A percentile compares a stretch with the other conserved stretches of the same genome.
phyloP scores from a whole-genome alignment of 2,329 filamentous ascomycete species.

The Alternaria brassicicola region DNA sequence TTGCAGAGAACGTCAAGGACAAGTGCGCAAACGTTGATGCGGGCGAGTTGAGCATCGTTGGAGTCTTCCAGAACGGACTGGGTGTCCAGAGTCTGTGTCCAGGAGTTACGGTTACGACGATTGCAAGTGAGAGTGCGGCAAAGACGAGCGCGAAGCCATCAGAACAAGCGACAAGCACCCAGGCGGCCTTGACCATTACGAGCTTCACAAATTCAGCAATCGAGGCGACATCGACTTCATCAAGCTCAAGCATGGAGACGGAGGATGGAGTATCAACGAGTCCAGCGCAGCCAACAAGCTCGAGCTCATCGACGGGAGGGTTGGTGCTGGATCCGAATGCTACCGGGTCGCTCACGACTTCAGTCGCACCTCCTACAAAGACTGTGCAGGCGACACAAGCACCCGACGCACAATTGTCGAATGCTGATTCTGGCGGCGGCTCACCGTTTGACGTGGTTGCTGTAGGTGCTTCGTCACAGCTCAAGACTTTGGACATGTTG shows the following conservation, averaged over 20 bases:
- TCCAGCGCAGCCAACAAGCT: constrained; percentile 3
- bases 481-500: constrained; percentile 3
- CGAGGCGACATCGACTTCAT: constrained; percentile 10
- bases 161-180: constrained; percentile 18
- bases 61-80: constrained; percentile 50
- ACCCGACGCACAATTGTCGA: constrained; percentile 42
- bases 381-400: constrained; percentile 14
- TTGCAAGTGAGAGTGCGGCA: constrained; percentile 13
- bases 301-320: constrained; percentile 14
- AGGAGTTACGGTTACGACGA: constrained; percentile 35
- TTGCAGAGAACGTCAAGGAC: constrained; percentile 42
- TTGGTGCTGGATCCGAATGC: constrained; percentile 24
- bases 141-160: constrained; percentile 11
- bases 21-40: constrained; percentile 46
- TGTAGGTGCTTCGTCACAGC: constrained; percentile 24
- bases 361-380: constrained; percentile 12
- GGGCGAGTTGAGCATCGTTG: constrained; percentile 50
- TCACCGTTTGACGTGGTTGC: constrained; percentile 53
- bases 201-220: constrained; percentile 1
- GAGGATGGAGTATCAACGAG: constrained; percentile 11
- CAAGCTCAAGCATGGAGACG: constrained; percentile 6
- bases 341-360: constrained; percentile 13
- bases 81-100: constrained; percentile 50
- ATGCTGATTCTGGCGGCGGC: constrained; percentile 51
- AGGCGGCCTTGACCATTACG: background rate